phyloP scores from a whole-genome alignment of 805 yeast genomes.

The Starmerella bombicola region DNA sequence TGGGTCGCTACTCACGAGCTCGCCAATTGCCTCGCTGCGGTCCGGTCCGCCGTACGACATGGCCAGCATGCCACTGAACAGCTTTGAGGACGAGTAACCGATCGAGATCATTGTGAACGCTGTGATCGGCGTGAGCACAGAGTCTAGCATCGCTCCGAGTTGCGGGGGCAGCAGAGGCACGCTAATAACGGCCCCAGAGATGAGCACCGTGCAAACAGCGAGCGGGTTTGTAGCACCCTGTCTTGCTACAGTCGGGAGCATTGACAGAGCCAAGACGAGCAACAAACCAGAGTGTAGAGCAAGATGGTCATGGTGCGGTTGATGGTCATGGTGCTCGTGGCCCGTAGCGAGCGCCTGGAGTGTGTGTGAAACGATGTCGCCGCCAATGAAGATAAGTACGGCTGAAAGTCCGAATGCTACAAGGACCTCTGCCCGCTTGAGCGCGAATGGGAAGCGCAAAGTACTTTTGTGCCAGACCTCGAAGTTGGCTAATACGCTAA shows the following conservation, averaged over 20 bases:
- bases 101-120: conserved; percentile 32
- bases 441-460: conserved; percentile 78
- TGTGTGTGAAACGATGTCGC: conserved; percentile 78
- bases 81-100: conserved; percentile 33
- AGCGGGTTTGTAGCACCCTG: conserved; percentile 12
- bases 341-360: conserved; percentile 51
- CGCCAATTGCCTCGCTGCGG: conserved; percentile 24
- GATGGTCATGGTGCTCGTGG: conserved; percentile 13
- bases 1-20: conserved; percentile 22
- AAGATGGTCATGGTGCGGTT: neutral
- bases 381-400: conserved; percentile 78
- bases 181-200: conserved; percentile 25
- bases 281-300: conserved; percentile 1
- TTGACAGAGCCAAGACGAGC: conserved; percentile 3
- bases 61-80: conserved; percentile 34
- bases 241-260: conserved; percentile 8
- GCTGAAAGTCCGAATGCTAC: conserved; percentile 79
- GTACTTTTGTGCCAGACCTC: conserved; percentile 83
- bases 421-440: conserved; percentile 80
- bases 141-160: conserved; percentile 26
- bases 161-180: conserved; percentile 26
- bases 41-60: conserved; percentile 34
- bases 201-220: conserved; percentile 23
- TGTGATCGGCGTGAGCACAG: conserved; percentile 29
- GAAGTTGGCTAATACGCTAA: conserved; percentile 76